Evolutionary conservation across 1,139 yeast genomes (phyloP), one percentile per base, ranked within the genome.

Genomic region (Debaryomyces sp.): DNA sequence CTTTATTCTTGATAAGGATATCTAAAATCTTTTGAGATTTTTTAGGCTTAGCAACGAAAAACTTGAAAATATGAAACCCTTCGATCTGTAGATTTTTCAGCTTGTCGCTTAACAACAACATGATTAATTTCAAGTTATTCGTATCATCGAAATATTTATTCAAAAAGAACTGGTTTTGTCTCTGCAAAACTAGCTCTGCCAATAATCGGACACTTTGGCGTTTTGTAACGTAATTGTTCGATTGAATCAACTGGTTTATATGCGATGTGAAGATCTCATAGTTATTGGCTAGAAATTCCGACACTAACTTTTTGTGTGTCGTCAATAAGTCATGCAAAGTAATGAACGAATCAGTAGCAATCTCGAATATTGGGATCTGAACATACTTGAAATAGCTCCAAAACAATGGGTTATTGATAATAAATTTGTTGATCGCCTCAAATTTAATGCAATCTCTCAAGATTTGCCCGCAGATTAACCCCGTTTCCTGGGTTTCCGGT

Each of bases 21-120:
- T 92, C 97, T 50, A 81, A 72, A 2, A 94, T 84, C 9, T 87
- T 83, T 62, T 85, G 90, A 1, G 91, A 78, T 66, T 92, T 92
- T 56, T 87, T 85, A 6, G 99, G 99, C 65, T 94, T 94, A 6
- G 97, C 99, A 32, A 91, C 92, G 68, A 94, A 90, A 38, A 86
- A 89, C 67, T 94, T 94, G 71, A 94, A 94, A 34, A 94, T 87
- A 59, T 94, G 94, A 63, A 94, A 94, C 3, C 96, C 94, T 66
- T 94, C 99, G 50, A 84, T 71, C 64, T 91, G 97, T 51, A 94
- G 77, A 64, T 91, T 92, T 59, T 87, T 89, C 59, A 96, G 91
- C 66, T 87, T 88, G 63, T 94, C 97, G 54, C 95, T 87, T 57
- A 94, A 73, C 51, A 91, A 70, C 35, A 88, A 78, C 99, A 94